Evolutionary conservation across 2,329 filamentous ascomycete genomes (phyloP), one percentile per base, ranked within the genome.

Genomic region (Nigrograna mackinnonii): DNA sequence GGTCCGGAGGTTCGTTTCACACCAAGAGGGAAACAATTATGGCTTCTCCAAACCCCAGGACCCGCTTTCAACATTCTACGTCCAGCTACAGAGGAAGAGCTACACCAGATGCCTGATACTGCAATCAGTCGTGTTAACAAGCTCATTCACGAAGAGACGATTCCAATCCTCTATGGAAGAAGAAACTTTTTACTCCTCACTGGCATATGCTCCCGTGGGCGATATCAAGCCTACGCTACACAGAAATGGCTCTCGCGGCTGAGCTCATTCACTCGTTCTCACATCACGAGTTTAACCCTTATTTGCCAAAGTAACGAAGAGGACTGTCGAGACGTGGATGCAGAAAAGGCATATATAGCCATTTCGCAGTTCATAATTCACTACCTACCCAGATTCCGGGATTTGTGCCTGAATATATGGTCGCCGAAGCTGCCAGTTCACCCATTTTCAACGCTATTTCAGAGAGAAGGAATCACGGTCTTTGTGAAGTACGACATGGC

Each of bases 201-300:
- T 6, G 60, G 62, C 0, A 59, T 58, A 1, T 65, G 60, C 39
- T 59, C 62, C 1, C 48, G 64, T 14, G 64, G 64, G 13, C 49
- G 62, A n/a, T 67, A 66, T 28, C 62, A 66, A 33, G 54, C 60
- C 3, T 60, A 63, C 35, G 62, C 59, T n/a, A 61, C 62, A 0
- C 47, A 50, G 7, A 44, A 35, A 1, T 66, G 55, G 46, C 48
- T 67, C n/a, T 39, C 52, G 4, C 42, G 43, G 1, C 39, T 62
- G 9, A 44, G 33, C 21, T n/a, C 37, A 6, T 22, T 36, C 7
- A 58, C 54, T 19, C 49, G 57, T 11, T n/a, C 40, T 14, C 37
- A 55, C 7, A 36, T 67, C 11, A 52, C 51, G n/a, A 17, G 31
- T 13, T 19, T 63, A 6, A 60, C 49, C 16, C 38, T 67, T 6